Base-by-base conservation (phyloP, 768 basidiomycete genomes). In the Calocybe cyanea region DNA sequence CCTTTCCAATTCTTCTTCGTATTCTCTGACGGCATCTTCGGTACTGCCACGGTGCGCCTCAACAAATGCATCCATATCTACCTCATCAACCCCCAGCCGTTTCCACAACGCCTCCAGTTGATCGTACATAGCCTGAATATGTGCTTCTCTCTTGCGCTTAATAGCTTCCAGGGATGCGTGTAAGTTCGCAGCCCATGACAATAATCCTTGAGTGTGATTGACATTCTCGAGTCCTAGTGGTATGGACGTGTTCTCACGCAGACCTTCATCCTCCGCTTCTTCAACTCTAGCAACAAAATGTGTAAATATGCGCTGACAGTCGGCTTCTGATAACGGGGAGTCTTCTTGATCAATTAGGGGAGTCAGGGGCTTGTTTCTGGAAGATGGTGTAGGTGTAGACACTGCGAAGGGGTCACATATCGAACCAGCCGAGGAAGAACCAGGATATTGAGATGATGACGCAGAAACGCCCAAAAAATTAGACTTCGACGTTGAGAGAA, bases 51-150 rank as follows among this genome's bases (percentile, higher is more conserved):
- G 73, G 61, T 95, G 75, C 13, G 72, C 73, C 48, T 97, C 92
- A 0, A 97, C 87, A 58, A 99, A 99, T n/a, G 76, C 80, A 56
- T 98, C 92, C 80, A 93, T 92, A 36, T 85, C 85, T 0, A 64
- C 66, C 38, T 93, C 88, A 0, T 75, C 63, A 4, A 95, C 82
- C 11, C 91, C 93, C 48, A 98, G 73, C 45, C 93, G 69, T 48
- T 76, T 76, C 95, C 95, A 99, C 2, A 98, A 75, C 0, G 82
- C 82, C 61, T 95, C 94, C 1, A 99, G 76, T 52, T 92, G 83
- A 63, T 98, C 92, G 58, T 93, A 99, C 73, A 97, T 85, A 0
- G 83, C 77, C 62, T 99, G 95, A 23, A 99, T 97, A 52, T 85
- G 81, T 1, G 78, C 67, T 57, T 95, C 92, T 10, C 93, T 76